phyloP scores from a whole-genome alignment of 257 asterid genomes.

The Gentiana macrophylla region DNA sequence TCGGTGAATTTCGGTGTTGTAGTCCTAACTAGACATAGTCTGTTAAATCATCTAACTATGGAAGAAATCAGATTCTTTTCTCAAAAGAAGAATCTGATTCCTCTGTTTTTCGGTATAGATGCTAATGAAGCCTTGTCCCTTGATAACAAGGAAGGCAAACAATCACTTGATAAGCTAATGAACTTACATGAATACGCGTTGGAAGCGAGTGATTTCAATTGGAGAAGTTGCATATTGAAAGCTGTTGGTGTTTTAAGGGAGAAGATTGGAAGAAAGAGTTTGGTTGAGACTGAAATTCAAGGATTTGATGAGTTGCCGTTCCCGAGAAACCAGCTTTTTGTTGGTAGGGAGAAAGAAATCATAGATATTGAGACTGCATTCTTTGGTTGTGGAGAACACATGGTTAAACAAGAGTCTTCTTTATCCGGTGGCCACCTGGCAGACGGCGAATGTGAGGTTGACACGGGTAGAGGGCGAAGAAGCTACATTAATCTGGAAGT shows the following conservation, averaged over 20 bases:
- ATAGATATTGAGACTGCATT: conserved; percentile 56
- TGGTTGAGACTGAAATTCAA: conserved; percentile 39
- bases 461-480: conserved; percentile 24
- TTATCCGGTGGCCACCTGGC: conserved; percentile 47
- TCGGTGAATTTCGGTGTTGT: conserved; percentile 65
- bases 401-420: conserved; percentile 31
- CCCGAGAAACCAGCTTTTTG: conserved; percentile 47
- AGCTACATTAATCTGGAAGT: conserved; percentile 42
- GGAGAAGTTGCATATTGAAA: conserved; percentile 59
- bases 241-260: conserved; percentile 44
- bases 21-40: conserved; percentile 45
- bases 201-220: conserved; percentile 58
- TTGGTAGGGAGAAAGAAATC: conserved; percentile 67
- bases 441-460: conserved; percentile 45
- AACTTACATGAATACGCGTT: conserved; percentile 46
- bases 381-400: conserved; percentile 49
- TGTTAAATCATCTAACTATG: conserved; percentile 42
- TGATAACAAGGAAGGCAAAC: conserved; percentile 56
- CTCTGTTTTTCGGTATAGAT: conserved; percentile 60
- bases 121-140: conserved; percentile 26
- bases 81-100: conserved; percentile 80
- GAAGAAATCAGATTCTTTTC: conserved; percentile 80
- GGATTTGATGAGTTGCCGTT: conserved; percentile 52
- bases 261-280: conserved; percentile 80
- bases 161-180: conserved; percentile 57